Conservation (phyloP, 2,329 filamentous ascomycete species). For the Botrytis fabae region DNA sequence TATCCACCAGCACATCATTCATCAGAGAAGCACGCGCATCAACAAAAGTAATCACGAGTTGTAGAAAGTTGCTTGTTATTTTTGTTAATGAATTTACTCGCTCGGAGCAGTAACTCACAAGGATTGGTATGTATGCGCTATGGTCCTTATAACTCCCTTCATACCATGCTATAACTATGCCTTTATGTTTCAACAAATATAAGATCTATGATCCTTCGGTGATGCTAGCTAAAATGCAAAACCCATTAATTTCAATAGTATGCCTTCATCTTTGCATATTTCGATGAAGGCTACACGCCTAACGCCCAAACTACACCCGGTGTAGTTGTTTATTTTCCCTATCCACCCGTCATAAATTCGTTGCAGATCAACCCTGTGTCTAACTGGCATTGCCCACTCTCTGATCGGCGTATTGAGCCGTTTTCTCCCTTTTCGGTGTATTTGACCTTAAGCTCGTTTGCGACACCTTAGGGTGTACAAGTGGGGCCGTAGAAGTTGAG, state of each 20-base stretch:
- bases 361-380: slow-evolving; percentile 21
- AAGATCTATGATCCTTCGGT: slow-evolving; percentile 9
- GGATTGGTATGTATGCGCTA: slow-evolving; percentile 2
- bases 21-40: not conserved
- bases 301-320: slow-evolving; percentile 19
- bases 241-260: slow-evolving; percentile 7
- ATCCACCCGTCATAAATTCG: slow-evolving; percentile 33
- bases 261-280: not conserved
- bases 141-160: not conserved
- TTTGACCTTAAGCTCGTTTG: slow-evolving; percentile 33
- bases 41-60: not conserved
- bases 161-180: slow-evolving; percentile 9
- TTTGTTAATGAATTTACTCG: not conserved
- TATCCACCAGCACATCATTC: not conserved
- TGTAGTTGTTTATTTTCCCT: slow-evolving; percentile 21
- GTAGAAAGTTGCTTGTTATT: not conserved
- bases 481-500: slow-evolving; percentile 32
- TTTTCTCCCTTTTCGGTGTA: slow-evolving; percentile 36
- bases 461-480: slow-evolving; percentile 34
- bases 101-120: slow-evolving; percentile 9
- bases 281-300: slow-evolving; percentile 10
- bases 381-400: slow-evolving; percentile 29
- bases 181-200: slow-evolving; percentile 16
- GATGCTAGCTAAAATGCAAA: slow-evolving; percentile 12
- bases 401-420: slow-evolving; percentile 31